phyloP scores from a whole-genome alignment of 2,329 filamentous ascomycete species.

The Cryphonectria parasitica region DNA sequence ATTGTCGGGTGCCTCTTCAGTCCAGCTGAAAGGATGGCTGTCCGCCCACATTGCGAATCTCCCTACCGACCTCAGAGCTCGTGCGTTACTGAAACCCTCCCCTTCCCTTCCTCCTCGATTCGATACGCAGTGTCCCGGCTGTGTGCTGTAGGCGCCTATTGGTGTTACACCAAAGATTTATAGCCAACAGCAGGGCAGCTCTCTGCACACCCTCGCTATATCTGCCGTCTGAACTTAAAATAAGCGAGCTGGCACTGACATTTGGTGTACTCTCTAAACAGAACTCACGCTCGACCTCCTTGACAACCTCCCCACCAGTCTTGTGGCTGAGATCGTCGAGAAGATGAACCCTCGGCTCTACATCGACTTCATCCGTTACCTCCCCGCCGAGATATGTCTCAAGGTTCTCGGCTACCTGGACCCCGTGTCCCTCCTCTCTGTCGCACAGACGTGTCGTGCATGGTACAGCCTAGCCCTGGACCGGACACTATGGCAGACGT shows the following conservation, averaged over 20 bases:
- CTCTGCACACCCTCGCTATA: not conserved
- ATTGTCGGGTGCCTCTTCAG: conserved; percentile 19
- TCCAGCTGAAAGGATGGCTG: conserved; percentile 44
- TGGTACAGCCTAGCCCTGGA: conserved; percentile 86
- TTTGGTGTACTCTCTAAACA: conserved; percentile 42
- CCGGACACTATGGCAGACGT: conserved; percentile 79
- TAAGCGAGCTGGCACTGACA: conserved; percentile 28
- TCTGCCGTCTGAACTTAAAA: not conserved
- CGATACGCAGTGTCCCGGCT: conserved; percentile 18
- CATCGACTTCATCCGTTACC: conserved; percentile 84
- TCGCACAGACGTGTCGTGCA: conserved; percentile 75
- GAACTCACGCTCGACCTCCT: conserved; percentile 82
- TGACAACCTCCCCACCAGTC: conserved; percentile 76
- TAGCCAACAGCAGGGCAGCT: not conserved
- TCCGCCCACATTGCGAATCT: conserved; percentile 53
- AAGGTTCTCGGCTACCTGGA: conserved; percentile 88
- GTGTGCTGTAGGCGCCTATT: conserved; percentile 7
- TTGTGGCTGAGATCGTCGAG: conserved; percentile 79
- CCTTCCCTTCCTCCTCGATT: conserved; percentile 12
- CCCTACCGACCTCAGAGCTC: conserved; percentile 53
- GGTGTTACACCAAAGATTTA: conserved; percentile 13
- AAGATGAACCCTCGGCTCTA: conserved; percentile 82
- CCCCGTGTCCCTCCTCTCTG: conserved; percentile 76
- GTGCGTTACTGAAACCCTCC: conserved; percentile 42
- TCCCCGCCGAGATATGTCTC: conserved; percentile 89